phyloP scores from a whole-genome alignment of 2,329 filamentous ascomycete species.

The Phialemonium atrogriseum region DNA sequence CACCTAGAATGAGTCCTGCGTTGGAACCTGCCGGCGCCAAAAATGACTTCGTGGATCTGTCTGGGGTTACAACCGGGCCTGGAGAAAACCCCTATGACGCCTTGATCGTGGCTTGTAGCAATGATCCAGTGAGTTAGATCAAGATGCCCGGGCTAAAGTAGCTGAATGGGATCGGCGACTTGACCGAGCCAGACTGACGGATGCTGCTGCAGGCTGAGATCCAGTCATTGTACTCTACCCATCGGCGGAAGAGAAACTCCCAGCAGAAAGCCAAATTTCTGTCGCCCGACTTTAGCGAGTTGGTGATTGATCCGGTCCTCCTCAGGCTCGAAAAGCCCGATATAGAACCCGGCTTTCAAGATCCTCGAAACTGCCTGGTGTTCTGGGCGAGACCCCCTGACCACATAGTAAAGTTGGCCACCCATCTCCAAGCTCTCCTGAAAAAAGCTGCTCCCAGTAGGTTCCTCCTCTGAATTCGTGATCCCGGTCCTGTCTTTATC shows the following conservation, averaged over 20 bases:
- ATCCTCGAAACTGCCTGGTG: conserved; percentile 73
- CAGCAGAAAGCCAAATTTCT: conserved; percentile 72
- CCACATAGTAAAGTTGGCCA: conserved; percentile 59
- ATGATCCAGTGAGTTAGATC: conserved; percentile 53
- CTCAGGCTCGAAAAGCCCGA: conserved; percentile 56
- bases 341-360: conserved; percentile 60
- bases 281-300: conserved; percentile 55
- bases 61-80: conserved; percentile 37
- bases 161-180: background rate
- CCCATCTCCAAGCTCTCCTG: conserved; percentile 59
- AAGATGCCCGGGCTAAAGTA: background rate
- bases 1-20: conserved; percentile 22
- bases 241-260: conserved; percentile 66
- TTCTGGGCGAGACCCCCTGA: conserved; percentile 81
- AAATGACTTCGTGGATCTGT: conserved; percentile 47
- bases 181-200: background rate
- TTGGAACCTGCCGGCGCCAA: conserved; percentile 31
- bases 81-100: conserved; percentile 70
- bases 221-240: conserved; percentile 62
- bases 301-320: conserved; percentile 70
- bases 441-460: conserved; percentile 59
- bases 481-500: conserved; percentile 4
- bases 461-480: conserved; percentile 19
- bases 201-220: conserved; percentile 47
- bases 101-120: conserved; percentile 58